Evolutionary conservation across 768 basidiomycete genomes (phyloP), one percentile per base, ranked within the genome.

Genomic region (Hemileccinum impolitum): DNA sequence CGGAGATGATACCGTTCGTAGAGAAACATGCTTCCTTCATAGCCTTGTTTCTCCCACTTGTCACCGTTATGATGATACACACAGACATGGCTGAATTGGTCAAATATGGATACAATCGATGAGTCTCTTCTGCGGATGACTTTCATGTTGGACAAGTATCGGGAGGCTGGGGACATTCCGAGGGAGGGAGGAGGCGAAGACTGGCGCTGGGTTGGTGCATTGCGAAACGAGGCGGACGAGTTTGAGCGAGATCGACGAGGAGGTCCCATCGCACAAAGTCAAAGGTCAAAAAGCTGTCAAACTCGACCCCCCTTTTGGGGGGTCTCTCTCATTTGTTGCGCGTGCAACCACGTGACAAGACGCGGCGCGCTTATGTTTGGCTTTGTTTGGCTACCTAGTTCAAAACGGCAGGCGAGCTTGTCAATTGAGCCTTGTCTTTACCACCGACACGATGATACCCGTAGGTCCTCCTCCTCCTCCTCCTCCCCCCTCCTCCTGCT

Each of bases 81-180:
- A 70, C 88, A 89, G 47, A 90, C 88, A 71, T 91, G 87, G 58
- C 84, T 87, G 74, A 91, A 90, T 60, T 90, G 87, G 71, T 93
- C 90, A 57, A 90, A 82, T 59, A 92, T 89, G 28, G 84, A 81
- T 46, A 77, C 70, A 57, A 93, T 90, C 30, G 86, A 81, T 12
- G 89, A 81, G 61, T 93, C 90, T 60, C 87, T 77, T 53, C 86
- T 78, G 42, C 84, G 79, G 21, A 93, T 75, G 49, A 89, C 87
- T 61, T 82, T 88, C 70, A 92, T 80, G 71, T 92, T 92, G 67
- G 81, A 79, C 56, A 79, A 69, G 65, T 91, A 90, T 63, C 84
- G 70, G 26, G 81, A 78, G 8, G 77, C 75, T 12, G 82, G 75
- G 4, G 84, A 78, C 82, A 86, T 87, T 54, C 81, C 79, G 42